These are phyloP conservation scores for Maudiozyma humilis DNA, from an alignment of 1,139 yeast genomes.

Conservation along the genomic window DNA sequence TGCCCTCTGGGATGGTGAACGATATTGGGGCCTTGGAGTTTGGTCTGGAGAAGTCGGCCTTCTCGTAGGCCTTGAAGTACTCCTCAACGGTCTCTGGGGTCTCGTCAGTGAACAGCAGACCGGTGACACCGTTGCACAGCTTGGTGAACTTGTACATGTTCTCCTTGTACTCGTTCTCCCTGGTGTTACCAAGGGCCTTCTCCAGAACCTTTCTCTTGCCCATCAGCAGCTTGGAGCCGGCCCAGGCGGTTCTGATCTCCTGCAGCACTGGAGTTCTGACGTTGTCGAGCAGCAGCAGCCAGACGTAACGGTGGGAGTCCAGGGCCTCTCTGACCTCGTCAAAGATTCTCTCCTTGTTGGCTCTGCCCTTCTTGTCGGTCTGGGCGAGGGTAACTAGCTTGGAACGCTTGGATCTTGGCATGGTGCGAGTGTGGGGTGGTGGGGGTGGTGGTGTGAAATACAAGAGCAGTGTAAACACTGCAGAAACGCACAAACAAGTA, in stretches of 20 bases:
- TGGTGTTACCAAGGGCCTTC: constrained; percentile 80
- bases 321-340: constrained; percentile 80
- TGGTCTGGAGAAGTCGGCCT: constrained; percentile 82
- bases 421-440: constrained; percentile 26
- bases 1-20: constrained; percentile 80
- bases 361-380: constrained; percentile 91
- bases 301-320: constrained; percentile 67
- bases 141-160: constrained; percentile 64
- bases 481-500: neutral
- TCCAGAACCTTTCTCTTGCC: constrained; percentile 92
- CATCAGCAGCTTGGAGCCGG: constrained; percentile 75
- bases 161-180: constrained; percentile 85
- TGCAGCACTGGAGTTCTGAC: constrained; percentile 94
- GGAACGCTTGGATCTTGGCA: constrained; percentile 96
- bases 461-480: no score
- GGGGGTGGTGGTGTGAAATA: neutral
- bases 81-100: constrained; percentile 73
- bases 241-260: constrained; percentile 87
- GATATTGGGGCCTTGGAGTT: constrained; percentile 76
- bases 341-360: constrained; percentile 81
- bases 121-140: constrained; percentile 63
- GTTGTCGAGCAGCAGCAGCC: constrained; percentile 83
- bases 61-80: constrained; percentile 70
- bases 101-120: constrained; percentile 83
- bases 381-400: constrained; percentile 91